Evolutionary conservation across 768 basidiomycete species (phyloP).

Genomic region (Paxillus involutus): DNA sequence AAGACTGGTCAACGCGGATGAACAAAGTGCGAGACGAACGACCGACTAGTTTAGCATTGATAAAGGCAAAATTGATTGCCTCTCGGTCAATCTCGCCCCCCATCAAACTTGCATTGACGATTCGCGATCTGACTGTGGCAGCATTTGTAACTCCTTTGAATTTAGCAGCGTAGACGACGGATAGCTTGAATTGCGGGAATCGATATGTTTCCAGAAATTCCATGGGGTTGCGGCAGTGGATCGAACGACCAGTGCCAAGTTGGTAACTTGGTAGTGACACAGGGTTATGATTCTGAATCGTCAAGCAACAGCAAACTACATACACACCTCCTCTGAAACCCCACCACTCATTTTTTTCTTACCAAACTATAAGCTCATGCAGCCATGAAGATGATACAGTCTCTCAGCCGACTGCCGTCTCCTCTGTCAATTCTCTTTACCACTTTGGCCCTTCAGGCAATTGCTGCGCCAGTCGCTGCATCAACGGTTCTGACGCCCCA

Average conservation of each 20-base stretch:
- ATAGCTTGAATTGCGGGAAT: slow-evolving; percentile 52
- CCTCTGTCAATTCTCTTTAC: slow-evolving; percentile 32
- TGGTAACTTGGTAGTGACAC: too few species aligned
- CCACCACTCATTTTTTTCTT: not conserved
- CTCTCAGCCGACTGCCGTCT: not conserved
- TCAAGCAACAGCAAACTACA: not conserved
- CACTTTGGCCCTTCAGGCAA: slow-evolving; percentile 27
- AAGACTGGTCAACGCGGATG: slow-evolving; percentile 5
- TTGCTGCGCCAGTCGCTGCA: slow-evolving; percentile 36
- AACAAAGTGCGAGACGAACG: slow-evolving; percentile 7
- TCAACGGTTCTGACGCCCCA: slow-evolving; percentile 50
- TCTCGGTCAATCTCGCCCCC: slow-evolving; percentile 68
- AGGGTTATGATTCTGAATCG: too few species aligned
- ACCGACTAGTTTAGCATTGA: slow-evolving; percentile 81
- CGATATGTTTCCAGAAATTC: slow-evolving; percentile 52
- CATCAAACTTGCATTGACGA: slow-evolving; percentile 68
- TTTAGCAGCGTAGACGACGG: slow-evolving; percentile 58
- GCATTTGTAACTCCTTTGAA: slow-evolving; percentile 70
- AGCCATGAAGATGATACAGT: slow-evolving; percentile 4
- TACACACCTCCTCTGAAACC: too few species aligned
- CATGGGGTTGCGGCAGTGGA: slow-evolving; percentile 5
- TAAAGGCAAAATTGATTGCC: slow-evolving; percentile 87
- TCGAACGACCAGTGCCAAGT: too few species aligned
- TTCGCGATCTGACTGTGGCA: slow-evolving; percentile 54
- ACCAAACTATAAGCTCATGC: slow-evolving; percentile 2